Evolutionary conservation across 306 rosid genomes (phyloP), one percentile per base, ranked within the genome.

Genomic region (Gillenia trifoliata): DNA sequence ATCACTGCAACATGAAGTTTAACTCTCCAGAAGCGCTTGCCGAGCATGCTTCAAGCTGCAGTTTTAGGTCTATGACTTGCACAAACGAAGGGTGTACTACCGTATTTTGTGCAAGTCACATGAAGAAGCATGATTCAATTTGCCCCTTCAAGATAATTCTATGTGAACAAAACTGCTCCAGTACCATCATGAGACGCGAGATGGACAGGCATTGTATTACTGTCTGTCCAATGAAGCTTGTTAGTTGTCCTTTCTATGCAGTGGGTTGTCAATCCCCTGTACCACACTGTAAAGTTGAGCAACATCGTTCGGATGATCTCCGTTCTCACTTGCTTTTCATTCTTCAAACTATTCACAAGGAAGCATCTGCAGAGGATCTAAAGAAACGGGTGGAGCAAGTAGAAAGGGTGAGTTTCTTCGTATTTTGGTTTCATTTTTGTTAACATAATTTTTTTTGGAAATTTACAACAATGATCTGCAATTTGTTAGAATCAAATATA

Each of bases 171-270:
- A 86, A 77, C 77, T 93, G 98, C 83, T 76, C 87, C 0, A 84
- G 56, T 6, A 69, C 3, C 54, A 77, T 93, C 41, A 88, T 84
- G 97, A 88, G 98, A 79, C 90, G 97, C 2, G 91, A 88, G 25
- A 93, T 93, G 98, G 98, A 93, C 76, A 82, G 93, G 34, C 98
- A 93, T 75, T 93, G 98, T 70, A 83, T 93, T 65, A 91, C 98
- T 5, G 81, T 79, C 17, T 93, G 98, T 85, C 83, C 93, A 16
- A 93, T 93, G 98, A 93, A 87, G 88, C 88, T 93, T 73, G 89
- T 89, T 45, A 89, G 87, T 56, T 93, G 98, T 78, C 93, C 96
- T 28, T 93, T 93, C 71, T 83, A 89, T 83, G 72, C 88, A 11
- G 73, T 88, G 68, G 97, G 98, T 64, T 93, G 98, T 63, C 85